Conservation (phyloP, 2,329 filamentous ascomycete species). For the Beauveria bassiana region DNA sequence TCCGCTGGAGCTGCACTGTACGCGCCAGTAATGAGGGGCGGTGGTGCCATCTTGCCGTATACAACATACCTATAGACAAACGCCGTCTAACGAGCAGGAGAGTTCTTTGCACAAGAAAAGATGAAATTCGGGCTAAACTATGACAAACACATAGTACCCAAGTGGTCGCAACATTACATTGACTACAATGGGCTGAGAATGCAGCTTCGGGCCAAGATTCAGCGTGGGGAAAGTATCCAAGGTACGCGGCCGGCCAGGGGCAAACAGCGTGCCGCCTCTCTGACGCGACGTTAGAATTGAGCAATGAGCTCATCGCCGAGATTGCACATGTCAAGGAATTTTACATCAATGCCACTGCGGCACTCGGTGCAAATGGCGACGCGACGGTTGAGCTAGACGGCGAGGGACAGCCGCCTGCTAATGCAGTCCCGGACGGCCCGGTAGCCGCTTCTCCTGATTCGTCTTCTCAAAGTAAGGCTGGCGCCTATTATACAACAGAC, state of each 20-base stretch:
- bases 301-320: not conserved
- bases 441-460: not conserved
- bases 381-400: too few species aligned
- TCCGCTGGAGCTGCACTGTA: too few species aligned
- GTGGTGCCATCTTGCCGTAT: too few species aligned
- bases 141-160: conserved; percentile 18
- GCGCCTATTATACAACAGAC: not conserved
- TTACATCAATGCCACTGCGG: too few species aligned
- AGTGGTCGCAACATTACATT: conserved; percentile 22
- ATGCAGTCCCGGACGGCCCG: too few species aligned
- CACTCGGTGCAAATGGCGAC: not conserved
- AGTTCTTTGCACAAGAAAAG: not conserved
- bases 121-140: conserved; percentile 25
- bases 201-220: not conserved
- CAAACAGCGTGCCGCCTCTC: not conserved
- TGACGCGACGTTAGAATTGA: not conserved
- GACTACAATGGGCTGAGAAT: conserved; percentile 21
- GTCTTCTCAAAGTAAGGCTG: not conserved
- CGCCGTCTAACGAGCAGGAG: not conserved
- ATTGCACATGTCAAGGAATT: not conserved
- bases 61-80: not conserved
- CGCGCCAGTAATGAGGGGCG: too few species aligned
- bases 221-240: not conserved
- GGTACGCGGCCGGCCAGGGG: not conserved
- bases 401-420: not conserved